Base-by-base conservation (phyloP, 139 green algal genomes). In the Tetraselmis striata region DNA sequence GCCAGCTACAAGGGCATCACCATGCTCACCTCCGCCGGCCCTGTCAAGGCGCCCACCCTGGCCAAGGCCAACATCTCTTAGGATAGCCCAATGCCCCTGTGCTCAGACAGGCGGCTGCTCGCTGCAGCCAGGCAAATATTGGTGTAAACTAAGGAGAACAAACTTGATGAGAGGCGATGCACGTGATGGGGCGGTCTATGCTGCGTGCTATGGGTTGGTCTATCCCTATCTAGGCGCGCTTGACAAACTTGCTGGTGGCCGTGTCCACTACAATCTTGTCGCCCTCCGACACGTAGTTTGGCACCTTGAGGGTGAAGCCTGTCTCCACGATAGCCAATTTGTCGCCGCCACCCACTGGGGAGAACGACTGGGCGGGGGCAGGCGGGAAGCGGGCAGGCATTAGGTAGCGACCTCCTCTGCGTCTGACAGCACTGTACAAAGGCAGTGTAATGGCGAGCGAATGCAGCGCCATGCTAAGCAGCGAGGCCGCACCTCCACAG, bases 11-110 rank as follows among this genome's bases (percentile, higher is more conserved):
- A 90, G 30, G 92, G 91, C 0, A 26, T 31, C 28, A 0, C 81
- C 22, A 94, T 97, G 93, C 79, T 91, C 59, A 94, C 91, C 0
- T 88, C 79, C 24, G 89, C 85, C 0, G 93, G 93, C 0, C 79
- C 89, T 1, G 89, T 96, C 29, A 89, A 76, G 0, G 86, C 87
- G 0, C 26, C 88, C 1, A 87, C 30, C 32, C 87, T 96, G 1
- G 59, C 79, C 24, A 80, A 75, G 24, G 92, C 90, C 2, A 82
- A 82, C 59, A 95, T 95, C 79, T 92, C 91, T 0, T 95, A 79
- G 91, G 29, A 67, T 18, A 18, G 18, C 18, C 18, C 45, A 67
- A 67, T 18, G 11, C 45, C 45, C 45, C n/a, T n/a, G n/a, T n/a
- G n/a, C n/a, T n/a, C n/a, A n/a, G n/a, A n/a, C n/a, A n/a, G n/a